phyloP scores from a whole-genome alignment of 73 alveolate species.

The Tetrahymena malaccensis region DNA sequence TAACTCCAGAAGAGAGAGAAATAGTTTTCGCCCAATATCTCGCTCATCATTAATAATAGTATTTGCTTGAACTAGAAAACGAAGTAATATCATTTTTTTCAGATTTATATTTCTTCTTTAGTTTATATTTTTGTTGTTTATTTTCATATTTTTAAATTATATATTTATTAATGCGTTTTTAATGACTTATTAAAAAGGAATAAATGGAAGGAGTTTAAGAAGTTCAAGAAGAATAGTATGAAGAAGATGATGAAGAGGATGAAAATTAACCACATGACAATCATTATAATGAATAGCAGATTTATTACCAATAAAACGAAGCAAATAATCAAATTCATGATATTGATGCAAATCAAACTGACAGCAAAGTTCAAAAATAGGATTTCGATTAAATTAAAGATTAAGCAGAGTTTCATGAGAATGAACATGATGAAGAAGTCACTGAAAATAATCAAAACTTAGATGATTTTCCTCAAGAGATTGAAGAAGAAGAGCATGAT shows the following conservation, averaged over 20 bases:
- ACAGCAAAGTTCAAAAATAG: neutral
- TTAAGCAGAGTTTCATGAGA: neutral
- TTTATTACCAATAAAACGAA: neutral
- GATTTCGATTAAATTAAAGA: neutral
- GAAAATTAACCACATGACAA: neutral
- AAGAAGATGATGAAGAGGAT: neutral
- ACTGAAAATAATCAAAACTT: neutral
- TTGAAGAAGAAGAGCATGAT: neutral
- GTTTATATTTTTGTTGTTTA: neutral
- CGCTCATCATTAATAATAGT: neutral
- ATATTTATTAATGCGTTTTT: too few species aligned
- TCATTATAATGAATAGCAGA: neutral
- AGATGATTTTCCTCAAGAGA: neutral
- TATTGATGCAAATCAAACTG: neutral
- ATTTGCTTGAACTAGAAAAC: neutral
- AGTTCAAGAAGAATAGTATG: neutral
- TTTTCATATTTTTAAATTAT: too few species aligned
- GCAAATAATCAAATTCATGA: neutral
- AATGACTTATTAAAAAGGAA: neutral
- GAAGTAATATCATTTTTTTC: neutral
- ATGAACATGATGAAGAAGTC: neutral
- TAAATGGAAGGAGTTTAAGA: neutral
- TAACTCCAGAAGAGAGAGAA: neutral
- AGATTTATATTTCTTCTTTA: neutral
- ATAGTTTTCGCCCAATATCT: neutral